Conservation (phyloP, 129 eudicot species). For the Centella asiatica region DNA sequence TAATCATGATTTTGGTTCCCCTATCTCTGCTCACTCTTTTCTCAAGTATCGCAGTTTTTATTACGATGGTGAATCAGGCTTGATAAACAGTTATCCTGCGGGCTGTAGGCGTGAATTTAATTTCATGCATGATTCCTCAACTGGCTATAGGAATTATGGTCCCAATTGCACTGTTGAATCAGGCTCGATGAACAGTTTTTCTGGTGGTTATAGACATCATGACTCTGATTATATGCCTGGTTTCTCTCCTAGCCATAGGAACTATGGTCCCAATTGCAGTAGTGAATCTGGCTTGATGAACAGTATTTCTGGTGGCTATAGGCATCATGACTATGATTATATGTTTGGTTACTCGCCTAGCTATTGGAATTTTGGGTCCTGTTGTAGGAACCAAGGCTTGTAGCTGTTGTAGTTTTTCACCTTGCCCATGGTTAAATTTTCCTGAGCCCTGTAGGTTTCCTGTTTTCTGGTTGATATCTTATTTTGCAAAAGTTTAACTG, state of each 20-base stretch:
- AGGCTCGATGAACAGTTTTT: neutral
- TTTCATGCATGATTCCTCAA: conserved; percentile 25
- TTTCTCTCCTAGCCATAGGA: neutral
- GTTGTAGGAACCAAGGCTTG: neutral
- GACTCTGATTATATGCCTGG: neutral
- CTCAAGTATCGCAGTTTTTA: conserved; percentile 25
- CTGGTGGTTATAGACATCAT: neutral
- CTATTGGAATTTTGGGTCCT: neutral
- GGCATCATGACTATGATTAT: conserved; percentile 16
- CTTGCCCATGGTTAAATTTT: neutral
- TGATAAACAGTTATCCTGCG: conserved; percentile 45
- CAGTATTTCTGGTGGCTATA: neutral
- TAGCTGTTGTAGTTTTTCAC: neutral
- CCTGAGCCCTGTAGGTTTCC: neutral
- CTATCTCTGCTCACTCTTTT: conserved; percentile 32
- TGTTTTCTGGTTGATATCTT: neutral
- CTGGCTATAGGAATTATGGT: conserved; percentile 25
- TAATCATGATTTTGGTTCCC: conserved; percentile 37
- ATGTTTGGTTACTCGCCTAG: neutral
- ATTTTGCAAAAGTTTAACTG: neutral
- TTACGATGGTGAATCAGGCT: neutral
- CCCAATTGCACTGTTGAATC: neutral
- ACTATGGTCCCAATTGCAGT: neutral
- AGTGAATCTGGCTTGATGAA: neutral
- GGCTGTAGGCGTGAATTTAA: conserved; percentile 40